Conservation (phyloP, 2,329 filamentous ascomycete genomes). For the Diaporthe sp. region DNA sequence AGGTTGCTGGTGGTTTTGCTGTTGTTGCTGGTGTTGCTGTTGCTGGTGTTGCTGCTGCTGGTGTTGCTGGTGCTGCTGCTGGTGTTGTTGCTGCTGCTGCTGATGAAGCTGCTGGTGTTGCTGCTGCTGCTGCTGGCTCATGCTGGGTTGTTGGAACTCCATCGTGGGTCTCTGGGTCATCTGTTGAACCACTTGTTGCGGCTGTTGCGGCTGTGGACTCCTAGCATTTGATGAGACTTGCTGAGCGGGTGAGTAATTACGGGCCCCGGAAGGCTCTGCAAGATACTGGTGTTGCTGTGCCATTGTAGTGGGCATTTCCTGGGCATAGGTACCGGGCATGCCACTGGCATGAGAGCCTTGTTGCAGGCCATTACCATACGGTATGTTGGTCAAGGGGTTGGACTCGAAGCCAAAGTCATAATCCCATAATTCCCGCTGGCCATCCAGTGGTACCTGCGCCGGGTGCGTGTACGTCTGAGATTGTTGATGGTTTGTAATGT, state of each 20-base stretch:
- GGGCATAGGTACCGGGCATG: slow-evolving; percentile 21
- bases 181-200: slow-evolving; percentile 33
- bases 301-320: slow-evolving; percentile 26
- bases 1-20: slow-evolving; percentile 29
- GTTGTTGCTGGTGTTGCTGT: slow-evolving; percentile 41
- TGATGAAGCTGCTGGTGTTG: slow-evolving; percentile 41
- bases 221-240: slow-evolving; percentile 22
- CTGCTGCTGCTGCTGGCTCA: slow-evolving; percentile 41
- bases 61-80: slow-evolving; percentile 41
- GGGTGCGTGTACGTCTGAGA: slow-evolving; percentile 26
- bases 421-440: slow-evolving; percentile 28
- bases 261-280: slow-evolving; percentile 6
- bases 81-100: slow-evolving; percentile 42
- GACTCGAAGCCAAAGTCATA: slow-evolving; percentile 31
- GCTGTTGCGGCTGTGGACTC: slow-evolving; percentile 28
- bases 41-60: slow-evolving; percentile 40
- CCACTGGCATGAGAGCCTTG: slow-evolving; percentile 25
- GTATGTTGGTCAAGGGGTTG: slow-evolving; percentile 18
- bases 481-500: slow-evolving; percentile 31
- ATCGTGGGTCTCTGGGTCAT: slow-evolving; percentile 29
- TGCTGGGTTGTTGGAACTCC: slow-evolving; percentile 35
- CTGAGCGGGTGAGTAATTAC: slow-evolving; percentile 11
- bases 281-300: slow-evolving; percentile 30
- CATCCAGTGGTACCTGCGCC: slow-evolving; percentile 27
- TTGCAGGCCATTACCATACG: slow-evolving; percentile 23